These are phyloP conservation scores for Melampsora larici-populina DNA, from an alignment of 1,284 basidiomycete genomes.

Conservation along the genomic window DNA sequence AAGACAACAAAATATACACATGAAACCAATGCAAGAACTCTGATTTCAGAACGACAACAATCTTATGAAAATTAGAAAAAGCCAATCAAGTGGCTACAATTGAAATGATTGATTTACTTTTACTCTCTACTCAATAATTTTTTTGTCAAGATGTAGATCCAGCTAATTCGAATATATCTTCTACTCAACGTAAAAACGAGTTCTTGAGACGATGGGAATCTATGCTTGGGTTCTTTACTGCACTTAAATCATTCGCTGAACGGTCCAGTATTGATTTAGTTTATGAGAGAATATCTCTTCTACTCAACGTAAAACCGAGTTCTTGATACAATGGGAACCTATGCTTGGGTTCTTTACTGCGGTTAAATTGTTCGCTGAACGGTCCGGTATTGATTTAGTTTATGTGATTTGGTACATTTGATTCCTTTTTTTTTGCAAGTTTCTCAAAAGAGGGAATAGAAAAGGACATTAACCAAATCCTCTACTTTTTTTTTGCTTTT, in stretches of 20 bases:
- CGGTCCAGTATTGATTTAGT: constrained; percentile 22
- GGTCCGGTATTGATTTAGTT: constrained; percentile 22
- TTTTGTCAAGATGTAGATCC: constrained; percentile 13
- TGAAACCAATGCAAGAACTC: neutral
- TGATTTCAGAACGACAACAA: neutral
- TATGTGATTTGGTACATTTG: too few relatives aligned
- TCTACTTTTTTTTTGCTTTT: neutral
- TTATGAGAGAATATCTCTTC: constrained; percentile 12
- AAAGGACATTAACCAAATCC: too few relatives aligned
- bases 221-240: constrained; percentile 13
- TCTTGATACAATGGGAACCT: neutral
- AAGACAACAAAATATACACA: neutral
- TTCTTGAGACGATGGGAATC: constrained; percentile 22
- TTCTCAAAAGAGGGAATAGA: too few relatives aligned
- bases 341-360: neutral
- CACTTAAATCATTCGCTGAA: constrained; percentile 13
- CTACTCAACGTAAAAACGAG: neutral
- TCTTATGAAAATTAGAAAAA: neutral
- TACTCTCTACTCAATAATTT: constrained; percentile 32
- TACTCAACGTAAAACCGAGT: neutral
- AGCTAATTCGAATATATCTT: too few relatives aligned
- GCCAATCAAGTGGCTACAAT: constrained; percentile 17
- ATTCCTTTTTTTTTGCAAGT: too few relatives aligned
- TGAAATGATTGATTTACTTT: constrained; percentile 9
- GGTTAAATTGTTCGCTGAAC: constrained; percentile 13